Conservation (phyloP, 2,329 filamentous ascomycete genomes). For the Penicillium sp. region DNA sequence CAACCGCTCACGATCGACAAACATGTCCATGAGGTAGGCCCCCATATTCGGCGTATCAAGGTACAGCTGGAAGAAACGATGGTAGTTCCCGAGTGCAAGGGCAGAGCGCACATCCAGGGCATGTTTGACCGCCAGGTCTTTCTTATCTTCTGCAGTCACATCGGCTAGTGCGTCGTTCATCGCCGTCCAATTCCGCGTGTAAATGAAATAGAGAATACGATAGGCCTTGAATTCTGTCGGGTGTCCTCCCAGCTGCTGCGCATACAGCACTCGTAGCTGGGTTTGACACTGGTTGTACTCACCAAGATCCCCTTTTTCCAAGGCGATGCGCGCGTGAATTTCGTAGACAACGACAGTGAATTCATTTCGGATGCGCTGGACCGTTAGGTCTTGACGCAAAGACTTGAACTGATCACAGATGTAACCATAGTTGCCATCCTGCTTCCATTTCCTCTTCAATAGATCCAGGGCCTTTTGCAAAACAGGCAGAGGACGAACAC, state of each 20-base stretch:
- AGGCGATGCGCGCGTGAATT: conserved; percentile 92
- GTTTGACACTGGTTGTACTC: conserved; percentile 99
- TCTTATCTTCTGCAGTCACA: conserved; percentile 97
- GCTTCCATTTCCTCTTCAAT: conserved; percentile 90
- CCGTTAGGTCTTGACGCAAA: conserved; percentile 93
- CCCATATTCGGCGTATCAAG: conserved; percentile 95
- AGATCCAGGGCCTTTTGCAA: conserved; percentile 81
- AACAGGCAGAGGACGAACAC: conserved; percentile 78
- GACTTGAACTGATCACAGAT: conserved; percentile 99
- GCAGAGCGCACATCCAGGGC: conserved; percentile 88
- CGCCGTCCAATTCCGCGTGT: conserved; percentile 95
- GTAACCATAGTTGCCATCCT: conserved; percentile 91
- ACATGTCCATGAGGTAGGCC: conserved; percentile 98
- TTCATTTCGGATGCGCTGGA: conserved; percentile 93
- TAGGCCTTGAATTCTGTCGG: conserved; percentile 97
- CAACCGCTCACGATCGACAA: conserved; percentile 88
- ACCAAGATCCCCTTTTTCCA: conserved; percentile 99
- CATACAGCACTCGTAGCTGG: conserved; percentile 88
- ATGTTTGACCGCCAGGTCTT: conserved; percentile 79
- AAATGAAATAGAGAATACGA: conserved; percentile 99
- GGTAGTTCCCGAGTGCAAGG: conserved; percentile 90
- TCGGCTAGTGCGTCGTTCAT: conserved; percentile 98
- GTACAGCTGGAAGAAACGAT: conserved; percentile 96
- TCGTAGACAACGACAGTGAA: conserved; percentile 97
- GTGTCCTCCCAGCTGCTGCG: conserved; percentile 80